A percentile compares a stretch with the other conserved stretches of the same genome.
Evolutionary conservation across 1,284 basidiomycete genomes (phyloP).

Genomic region (Thelephora terrestris): DNA sequence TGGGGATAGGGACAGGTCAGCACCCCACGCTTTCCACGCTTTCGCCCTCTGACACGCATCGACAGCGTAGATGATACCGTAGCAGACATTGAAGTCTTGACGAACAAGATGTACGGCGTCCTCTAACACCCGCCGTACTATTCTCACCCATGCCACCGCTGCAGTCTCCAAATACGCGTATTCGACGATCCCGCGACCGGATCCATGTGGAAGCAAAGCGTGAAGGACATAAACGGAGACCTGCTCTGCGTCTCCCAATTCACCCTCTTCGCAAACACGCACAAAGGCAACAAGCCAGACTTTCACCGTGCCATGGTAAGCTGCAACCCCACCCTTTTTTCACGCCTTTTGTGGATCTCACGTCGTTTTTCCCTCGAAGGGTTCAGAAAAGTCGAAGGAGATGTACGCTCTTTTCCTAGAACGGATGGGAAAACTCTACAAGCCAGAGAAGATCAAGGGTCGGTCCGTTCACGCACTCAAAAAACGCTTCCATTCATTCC

Average conservation of each 20-base stretch:
- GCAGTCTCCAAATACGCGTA: slow-evolving; percentile 58
- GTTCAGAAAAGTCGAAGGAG: slow-evolving; percentile 53
- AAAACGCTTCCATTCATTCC: slow-evolving; percentile 1
- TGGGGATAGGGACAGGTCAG: slow-evolving; percentile 75
- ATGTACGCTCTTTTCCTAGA: slow-evolving; percentile 69
- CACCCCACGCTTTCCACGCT: slow-evolving; percentile 3
- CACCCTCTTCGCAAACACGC: slow-evolving; percentile 79
- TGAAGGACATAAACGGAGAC: slow-evolving; percentile 79
- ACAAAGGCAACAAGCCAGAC: slow-evolving; percentile 82
- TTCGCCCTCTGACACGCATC: background rate
- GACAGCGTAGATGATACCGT: slow-evolving; percentile 62
- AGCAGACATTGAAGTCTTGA: slow-evolving; percentile 56
- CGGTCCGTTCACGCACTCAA: slow-evolving; percentile 6
- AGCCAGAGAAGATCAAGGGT: slow-evolving; percentile 74
- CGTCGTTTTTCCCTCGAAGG: slow-evolving; percentile 28
- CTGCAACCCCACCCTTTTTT: too few species aligned
- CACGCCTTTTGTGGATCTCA: slow-evolving; percentile 5
- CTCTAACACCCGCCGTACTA: background rate
- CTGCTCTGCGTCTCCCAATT: slow-evolving; percentile 89
- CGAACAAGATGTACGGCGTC: slow-evolving; percentile 65
- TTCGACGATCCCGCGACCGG: slow-evolving; percentile 52
- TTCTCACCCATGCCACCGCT: background rate
- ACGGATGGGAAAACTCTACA: slow-evolving; percentile 54
- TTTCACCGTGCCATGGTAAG: slow-evolving; percentile 85
- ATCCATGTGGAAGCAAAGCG: slow-evolving; percentile 73